Evolutionary conservation across 2,329 filamentous ascomycete genomes (phyloP).

Genomic region (Penicillium sp.): DNA sequence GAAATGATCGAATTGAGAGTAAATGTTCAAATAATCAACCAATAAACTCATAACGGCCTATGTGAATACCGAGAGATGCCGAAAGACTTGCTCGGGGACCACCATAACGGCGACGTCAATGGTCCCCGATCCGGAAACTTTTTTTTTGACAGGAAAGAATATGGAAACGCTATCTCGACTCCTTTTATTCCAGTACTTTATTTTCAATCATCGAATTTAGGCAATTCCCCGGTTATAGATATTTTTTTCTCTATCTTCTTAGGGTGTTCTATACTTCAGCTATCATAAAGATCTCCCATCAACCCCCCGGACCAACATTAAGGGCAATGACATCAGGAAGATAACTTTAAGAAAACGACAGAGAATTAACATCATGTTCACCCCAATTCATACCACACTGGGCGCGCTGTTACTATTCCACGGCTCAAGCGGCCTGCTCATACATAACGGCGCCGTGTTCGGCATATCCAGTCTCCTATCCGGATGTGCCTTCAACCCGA

Average conservation of each 20-base stretch:
- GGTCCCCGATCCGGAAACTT: constrained; percentile 21
- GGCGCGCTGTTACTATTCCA: constrained; percentile 53
- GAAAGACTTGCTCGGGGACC: constrained; percentile 17
- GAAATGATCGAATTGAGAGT: background rate
- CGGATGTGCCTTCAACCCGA: constrained; percentile 41
- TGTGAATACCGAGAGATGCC: background rate
- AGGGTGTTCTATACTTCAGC: background rate
- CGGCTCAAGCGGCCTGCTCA: constrained; percentile 49
- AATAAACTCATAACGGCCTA: background rate
- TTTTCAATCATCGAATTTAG: background rate
- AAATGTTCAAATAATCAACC: background rate
- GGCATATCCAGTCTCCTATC: constrained; percentile 51
- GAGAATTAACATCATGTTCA: constrained; percentile 46
- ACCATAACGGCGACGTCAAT: constrained; percentile 10
- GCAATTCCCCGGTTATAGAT: background rate
- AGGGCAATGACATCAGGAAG: constrained; percentile 10
- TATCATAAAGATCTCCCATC: background rate
- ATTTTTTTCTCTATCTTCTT: too few relatives aligned
- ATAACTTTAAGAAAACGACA: constrained; percentile 7
- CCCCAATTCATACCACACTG: constrained; percentile 51
- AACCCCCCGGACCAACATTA: background rate
- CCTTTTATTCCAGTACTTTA: background rate
- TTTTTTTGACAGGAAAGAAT: constrained; percentile 5
- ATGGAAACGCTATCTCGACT: background rate
- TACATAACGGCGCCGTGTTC: constrained; percentile 52